Evolutionary conservation across 495 filamentous ascomycete species (phyloP), one percentile per base, ranked within the genome.

Genomic region (Bombardia bombarda): DNA sequence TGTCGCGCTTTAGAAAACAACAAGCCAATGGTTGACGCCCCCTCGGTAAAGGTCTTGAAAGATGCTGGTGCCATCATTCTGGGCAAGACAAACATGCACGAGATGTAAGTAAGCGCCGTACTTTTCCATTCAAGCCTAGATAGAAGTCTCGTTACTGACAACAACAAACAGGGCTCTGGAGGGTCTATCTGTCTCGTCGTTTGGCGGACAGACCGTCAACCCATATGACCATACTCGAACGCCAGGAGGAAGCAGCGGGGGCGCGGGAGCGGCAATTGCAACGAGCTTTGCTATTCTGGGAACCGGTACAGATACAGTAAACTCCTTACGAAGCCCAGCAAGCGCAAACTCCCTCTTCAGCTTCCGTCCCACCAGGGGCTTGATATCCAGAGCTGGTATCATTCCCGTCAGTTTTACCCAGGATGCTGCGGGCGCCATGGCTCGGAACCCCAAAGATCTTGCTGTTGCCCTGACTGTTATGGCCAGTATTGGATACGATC

Each of bases 41-140:
- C 69, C 0, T 60, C 72, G 0, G 77, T 82, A 0, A 46, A 45
- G 9, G 75, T 68, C 0, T 38, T 84, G 7, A 67, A 58, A 14
- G 47, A 61, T 2, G 77, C 75, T 2, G 81, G 82, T 0, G 77
- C 77, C 1, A 68, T 85, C n/a, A 77, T 85, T 14, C 57, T 84
- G 1, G 81, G 77, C 1, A 85, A 84, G 47, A 61, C 77, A 0
- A 84, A 83, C 55, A 51, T 84, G 10, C 79, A 83, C 50, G 81
- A 82, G 23, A 45, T 84, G n/a, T n/a, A n/a, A n/a, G n/a, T n/a
- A n/a, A n/a, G n/a, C n/a, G n/a, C n/a, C n/a, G n/a, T n/a, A n/a
- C n/a, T n/a, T n/a, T n/a, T n/a, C n/a, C n/a, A n/a, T n/a, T n/a
- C n/a, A n/a, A n/a, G n/a, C n/a, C n/a, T n/a, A n/a, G n/a, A n/a